These are phyloP conservation scores for Croton laevigatus DNA, from an alignment of 441 rosid species.

Conservation along the genomic window DNA sequence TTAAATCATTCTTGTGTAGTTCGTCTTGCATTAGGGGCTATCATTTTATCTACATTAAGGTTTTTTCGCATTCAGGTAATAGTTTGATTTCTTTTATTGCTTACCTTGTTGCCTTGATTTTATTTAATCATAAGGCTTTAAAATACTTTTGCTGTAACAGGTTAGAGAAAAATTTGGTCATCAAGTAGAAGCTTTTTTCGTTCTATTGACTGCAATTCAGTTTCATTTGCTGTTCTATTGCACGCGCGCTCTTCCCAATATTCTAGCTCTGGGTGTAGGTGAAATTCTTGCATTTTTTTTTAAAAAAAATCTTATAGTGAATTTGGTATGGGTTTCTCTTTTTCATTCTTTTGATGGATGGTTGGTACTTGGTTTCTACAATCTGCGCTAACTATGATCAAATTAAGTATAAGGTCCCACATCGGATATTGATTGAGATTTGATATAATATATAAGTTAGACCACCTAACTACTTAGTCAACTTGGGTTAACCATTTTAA, in stretches of 20 bases:
- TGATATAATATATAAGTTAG: too few relatives aligned
- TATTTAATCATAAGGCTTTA: neutral
- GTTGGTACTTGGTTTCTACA: neutral
- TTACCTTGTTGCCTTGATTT: neutral
- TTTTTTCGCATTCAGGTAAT: conserved; percentile 86
- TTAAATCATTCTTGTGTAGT: conserved; percentile 37
- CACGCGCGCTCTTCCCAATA: conserved; percentile 90
- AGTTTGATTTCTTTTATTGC: conserved; percentile 14
- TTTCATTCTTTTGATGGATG: neutral
- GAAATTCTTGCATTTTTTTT: conserved; percentile 31
- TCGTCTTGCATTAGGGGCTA: conserved; percentile 76
- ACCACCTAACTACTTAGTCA: too few relatives aligned
- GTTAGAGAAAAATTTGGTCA: conserved; percentile 70
- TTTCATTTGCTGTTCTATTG: conserved; percentile 93
- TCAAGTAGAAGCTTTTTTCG: conserved; percentile 94
- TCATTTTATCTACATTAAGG: conserved; percentile 57
- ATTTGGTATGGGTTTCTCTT: neutral
- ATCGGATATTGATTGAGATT: too few relatives aligned
- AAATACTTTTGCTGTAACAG: conserved; percentile 41
- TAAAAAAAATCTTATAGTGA: neutral
- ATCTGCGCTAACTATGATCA: neutral
- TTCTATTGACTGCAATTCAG: conserved; percentile 70
- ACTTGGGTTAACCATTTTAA: too few relatives aligned
- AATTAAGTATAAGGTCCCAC: too few relatives aligned
- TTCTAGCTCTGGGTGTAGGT: conserved; percentile 87